A percentile compares a stretch with the other conserved stretches of the same genome.
phyloP scores from a whole-genome alignment of 2,329 filamentous ascomycete species.

The Neonectria ditissima region DNA sequence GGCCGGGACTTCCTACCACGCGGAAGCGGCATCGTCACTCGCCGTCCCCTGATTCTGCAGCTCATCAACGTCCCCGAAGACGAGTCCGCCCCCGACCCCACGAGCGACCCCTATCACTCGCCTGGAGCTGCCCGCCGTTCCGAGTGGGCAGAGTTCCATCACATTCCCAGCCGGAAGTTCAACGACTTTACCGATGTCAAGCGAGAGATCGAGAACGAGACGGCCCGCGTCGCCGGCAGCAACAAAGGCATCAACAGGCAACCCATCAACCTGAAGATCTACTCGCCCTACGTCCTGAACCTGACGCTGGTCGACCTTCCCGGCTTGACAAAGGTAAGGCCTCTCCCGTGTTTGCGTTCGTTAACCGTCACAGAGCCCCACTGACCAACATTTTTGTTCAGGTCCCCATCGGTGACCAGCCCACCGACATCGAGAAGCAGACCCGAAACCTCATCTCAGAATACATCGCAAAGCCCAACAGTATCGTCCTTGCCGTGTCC shows the following conservation, averaged over 20 bases:
- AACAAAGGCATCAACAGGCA: slow-evolving; percentile 99
- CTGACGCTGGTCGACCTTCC: slow-evolving; percentile 96
- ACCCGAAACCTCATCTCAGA: slow-evolving; percentile 96
- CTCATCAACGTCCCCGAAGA: slow-evolving; percentile 96
- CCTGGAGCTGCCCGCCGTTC: slow-evolving; percentile 75
- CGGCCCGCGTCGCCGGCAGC: slow-evolving; percentile 87
- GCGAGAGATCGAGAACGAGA: slow-evolving; percentile 97
- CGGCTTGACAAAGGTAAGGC: slow-evolving; percentile 86
- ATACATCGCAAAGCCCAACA: slow-evolving; percentile 99
- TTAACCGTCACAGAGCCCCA: slow-evolving; percentile 30
- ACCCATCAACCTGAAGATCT: slow-evolving; percentile 98
- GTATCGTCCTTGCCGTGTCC: slow-evolving; percentile 95
- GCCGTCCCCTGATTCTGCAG: slow-evolving; percentile 93
- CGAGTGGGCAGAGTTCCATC: slow-evolving; percentile 96
- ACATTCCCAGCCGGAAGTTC: slow-evolving; percentile 89
- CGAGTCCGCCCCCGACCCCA: slow-evolving; percentile 72
- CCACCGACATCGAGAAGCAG: slow-evolving; percentile 98
- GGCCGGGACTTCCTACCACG: slow-evolving; percentile 96
- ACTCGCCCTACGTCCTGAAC: slow-evolving; percentile 96
- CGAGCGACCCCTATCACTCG: slow-evolving; percentile 79
- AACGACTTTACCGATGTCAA: slow-evolving; percentile 94
- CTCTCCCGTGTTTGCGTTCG: slow-evolving; percentile 34
- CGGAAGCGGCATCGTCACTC: slow-evolving; percentile 95
- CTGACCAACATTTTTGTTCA: slow-evolving; percentile 49
- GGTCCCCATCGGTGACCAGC: slow-evolving; percentile 98